Percentiles rank a stretch among this genome's conserved stretches.
Evolutionary conservation across 768 basidiomycete species (phyloP).

Genomic region (Suillus brevipes): DNA sequence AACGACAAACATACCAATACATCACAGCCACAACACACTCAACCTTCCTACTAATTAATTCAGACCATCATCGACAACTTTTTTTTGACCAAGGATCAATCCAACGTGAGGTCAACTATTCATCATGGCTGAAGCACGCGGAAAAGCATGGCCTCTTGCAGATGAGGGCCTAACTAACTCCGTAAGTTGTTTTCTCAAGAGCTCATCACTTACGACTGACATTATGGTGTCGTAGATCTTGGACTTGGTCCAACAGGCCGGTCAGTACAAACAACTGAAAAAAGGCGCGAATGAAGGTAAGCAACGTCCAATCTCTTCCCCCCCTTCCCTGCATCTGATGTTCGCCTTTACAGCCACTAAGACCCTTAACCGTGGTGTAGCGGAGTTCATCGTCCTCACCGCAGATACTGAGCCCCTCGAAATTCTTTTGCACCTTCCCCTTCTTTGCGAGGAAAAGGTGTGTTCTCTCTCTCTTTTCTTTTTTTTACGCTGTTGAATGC

Average conservation of each 20-base stretch:
- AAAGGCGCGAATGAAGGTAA: conserved; percentile 98
- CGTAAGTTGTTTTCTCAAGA: conserved; percentile 47
- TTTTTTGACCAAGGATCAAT: conserved; percentile 80
- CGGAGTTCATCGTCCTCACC: conserved; percentile 96
- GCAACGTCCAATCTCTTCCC: conserved; percentile 17
- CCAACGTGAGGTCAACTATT: conserved; percentile 71
- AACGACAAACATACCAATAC: conserved; percentile 2
- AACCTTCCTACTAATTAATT: background rate
- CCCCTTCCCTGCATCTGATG: conserved; percentile 1
- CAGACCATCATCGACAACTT: background rate
- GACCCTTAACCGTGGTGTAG: conserved; percentile 95
- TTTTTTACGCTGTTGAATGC: background rate
- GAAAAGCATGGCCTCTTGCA: conserved; percentile 90
- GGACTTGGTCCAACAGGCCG: conserved; percentile 92
- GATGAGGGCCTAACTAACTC: conserved; percentile 87
- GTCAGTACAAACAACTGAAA: conserved; percentile 97
- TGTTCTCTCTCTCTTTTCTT: conserved; percentile 10
- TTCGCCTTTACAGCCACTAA: conserved; percentile 72
- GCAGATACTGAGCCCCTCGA: conserved; percentile 97
- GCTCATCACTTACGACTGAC: background rate
- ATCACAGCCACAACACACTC: conserved; percentile 3
- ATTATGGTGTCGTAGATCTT: conserved; percentile 62
- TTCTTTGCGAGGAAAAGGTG: conserved; percentile 98
- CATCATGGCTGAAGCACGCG: conserved; percentile 65
- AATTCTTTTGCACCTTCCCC: conserved; percentile 93